Evolutionary conservation across 1,139 yeast genomes (phyloP).

Genomic region (Tardiomyces blankii): DNA sequence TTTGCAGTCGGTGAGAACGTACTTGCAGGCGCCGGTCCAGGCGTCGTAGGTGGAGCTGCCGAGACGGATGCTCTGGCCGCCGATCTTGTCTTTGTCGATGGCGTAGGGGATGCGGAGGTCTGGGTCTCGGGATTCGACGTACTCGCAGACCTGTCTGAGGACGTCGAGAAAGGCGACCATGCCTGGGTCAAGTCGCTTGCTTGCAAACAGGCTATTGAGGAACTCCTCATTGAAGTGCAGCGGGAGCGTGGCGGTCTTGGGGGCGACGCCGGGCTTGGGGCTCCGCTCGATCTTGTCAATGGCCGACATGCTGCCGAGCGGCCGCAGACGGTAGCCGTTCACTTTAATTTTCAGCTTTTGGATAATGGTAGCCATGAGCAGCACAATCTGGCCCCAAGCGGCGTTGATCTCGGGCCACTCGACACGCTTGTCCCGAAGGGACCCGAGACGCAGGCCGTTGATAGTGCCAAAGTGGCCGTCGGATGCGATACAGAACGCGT

Average conservation of each 20-base stretch:
- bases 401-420: conserved; percentile 93
- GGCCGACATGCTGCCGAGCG: conserved; percentile 77
- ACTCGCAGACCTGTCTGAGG: conserved; percentile 43
- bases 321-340: conserved; percentile 53
- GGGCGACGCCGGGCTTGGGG: conserved; percentile 17
- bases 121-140: conserved; percentile 37
- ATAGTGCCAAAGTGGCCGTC: conserved; percentile 82
- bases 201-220: conserved; percentile 57
- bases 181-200: conserved; percentile 61
- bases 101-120: conserved; percentile 64
- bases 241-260: conserved; percentile 30
- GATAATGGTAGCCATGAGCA: conserved; percentile 55
- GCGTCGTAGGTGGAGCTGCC: conserved; percentile 54
- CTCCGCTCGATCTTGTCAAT: conserved; percentile 48
- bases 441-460: conserved; percentile 73
- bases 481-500: conserved; percentile 70
- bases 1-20: conserved; percentile 52
- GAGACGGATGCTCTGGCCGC: conserved; percentile 64
- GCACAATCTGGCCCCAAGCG: conserved; percentile 77
- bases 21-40: conserved; percentile 89
- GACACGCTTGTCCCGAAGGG: conserved; percentile 40
- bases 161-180: conserved; percentile 67
- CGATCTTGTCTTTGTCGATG: conserved; percentile 57
- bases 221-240: conserved; percentile 57
- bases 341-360: conserved; percentile 46